Percentiles rank a stretch among this genome's conserved stretches.
These are phyloP conservation scores for Elsinoe perseae DNA, from an alignment of 2,329 filamentous ascomycete species.

Conservation along the genomic window DNA sequence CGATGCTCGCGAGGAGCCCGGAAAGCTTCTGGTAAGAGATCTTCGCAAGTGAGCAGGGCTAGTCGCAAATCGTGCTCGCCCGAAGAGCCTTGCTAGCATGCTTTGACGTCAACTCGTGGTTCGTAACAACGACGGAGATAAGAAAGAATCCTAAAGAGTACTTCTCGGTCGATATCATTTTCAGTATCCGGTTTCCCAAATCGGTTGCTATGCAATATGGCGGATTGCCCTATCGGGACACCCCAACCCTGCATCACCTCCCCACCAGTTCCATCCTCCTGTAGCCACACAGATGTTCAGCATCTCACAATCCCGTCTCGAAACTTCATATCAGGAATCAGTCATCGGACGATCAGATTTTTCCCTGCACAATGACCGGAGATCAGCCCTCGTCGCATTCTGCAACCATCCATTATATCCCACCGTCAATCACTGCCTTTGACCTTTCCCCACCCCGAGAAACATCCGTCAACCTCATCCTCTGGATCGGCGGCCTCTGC, in stretches of 20 bases:
- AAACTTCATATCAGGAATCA: background rate
- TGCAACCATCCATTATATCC: slow-evolving; percentile 7
- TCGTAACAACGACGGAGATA: background rate
- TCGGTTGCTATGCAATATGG: background rate
- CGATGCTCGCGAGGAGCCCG: background rate
- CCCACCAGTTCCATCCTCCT: background rate
- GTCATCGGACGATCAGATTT: background rate
- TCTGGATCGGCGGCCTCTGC: slow-evolving; percentile 63
- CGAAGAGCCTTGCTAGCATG: background rate
- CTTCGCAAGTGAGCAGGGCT: background rate
- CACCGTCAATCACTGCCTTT: slow-evolving; percentile 5
- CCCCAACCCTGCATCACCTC: background rate
- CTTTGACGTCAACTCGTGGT: background rate
- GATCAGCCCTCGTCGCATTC: background rate
- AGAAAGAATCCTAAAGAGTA: background rate
- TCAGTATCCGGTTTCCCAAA: background rate
- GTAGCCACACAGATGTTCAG: background rate
- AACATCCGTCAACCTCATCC: slow-evolving; percentile 34
- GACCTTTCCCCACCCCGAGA: background rate
- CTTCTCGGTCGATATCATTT: slow-evolving; percentile 1
- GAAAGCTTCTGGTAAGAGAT: background rate
- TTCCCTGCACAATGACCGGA: background rate
- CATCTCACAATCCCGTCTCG: background rate
- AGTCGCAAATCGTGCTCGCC: background rate
- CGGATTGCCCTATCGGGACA: background rate